phyloP scores from a whole-genome alignment of 2,329 filamentous ascomycete genomes.

The Phoma herbarum region DNA sequence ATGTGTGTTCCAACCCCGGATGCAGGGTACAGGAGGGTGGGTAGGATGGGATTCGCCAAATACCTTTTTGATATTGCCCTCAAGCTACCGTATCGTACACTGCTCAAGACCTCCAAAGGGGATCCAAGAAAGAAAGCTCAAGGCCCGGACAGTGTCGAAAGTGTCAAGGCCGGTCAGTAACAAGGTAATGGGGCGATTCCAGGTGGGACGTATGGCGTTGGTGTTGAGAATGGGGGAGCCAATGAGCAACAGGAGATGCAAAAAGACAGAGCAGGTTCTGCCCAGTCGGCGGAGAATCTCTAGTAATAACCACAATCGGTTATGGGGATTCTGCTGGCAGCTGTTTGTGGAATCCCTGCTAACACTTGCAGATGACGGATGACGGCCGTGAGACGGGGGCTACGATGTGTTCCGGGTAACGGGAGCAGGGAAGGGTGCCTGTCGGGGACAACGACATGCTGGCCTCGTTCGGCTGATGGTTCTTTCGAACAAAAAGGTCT shows the following conservation, averaged over 20 bases:
- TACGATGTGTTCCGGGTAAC: slow-evolving; percentile 48
- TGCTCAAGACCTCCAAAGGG: slow-evolving; percentile 2
- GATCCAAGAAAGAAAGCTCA: background rate
- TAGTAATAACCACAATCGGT: slow-evolving; percentile 53
- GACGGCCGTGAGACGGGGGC: slow-evolving; percentile 50
- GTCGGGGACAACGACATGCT: slow-evolving; percentile 47
- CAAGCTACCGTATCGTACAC: slow-evolving; percentile 5
- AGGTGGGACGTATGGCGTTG: slow-evolving; percentile 26
- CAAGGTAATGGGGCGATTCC: slow-evolving; percentile 27
- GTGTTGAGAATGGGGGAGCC: slow-evolving; percentile 35
- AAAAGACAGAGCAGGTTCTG: slow-evolving; percentile 37
- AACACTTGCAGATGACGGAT: slow-evolving; percentile 50
- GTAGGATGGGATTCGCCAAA: slow-evolving; percentile 13
- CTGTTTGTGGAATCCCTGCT: slow-evolving; percentile 48
- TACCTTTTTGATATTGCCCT: slow-evolving; percentile 27
- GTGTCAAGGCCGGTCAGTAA: slow-evolving; percentile 19
- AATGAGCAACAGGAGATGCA: slow-evolving; percentile 41
- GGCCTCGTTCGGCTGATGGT: slow-evolving; percentile 54
- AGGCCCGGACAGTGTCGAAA: slow-evolving; percentile 17
- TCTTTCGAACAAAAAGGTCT: slow-evolving; percentile 45
- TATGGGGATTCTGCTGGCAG: slow-evolving; percentile 45
- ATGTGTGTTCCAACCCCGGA: slow-evolving; percentile 2
- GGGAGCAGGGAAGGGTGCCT: slow-evolving; percentile 47
- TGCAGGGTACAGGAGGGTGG: slow-evolving; percentile 15
- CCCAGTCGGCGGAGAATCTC: slow-evolving; percentile 49